Evolutionary conservation across 2,329 filamentous ascomycete genomes (phyloP).

Genomic region (Trichophyton benhamiae): DNA sequence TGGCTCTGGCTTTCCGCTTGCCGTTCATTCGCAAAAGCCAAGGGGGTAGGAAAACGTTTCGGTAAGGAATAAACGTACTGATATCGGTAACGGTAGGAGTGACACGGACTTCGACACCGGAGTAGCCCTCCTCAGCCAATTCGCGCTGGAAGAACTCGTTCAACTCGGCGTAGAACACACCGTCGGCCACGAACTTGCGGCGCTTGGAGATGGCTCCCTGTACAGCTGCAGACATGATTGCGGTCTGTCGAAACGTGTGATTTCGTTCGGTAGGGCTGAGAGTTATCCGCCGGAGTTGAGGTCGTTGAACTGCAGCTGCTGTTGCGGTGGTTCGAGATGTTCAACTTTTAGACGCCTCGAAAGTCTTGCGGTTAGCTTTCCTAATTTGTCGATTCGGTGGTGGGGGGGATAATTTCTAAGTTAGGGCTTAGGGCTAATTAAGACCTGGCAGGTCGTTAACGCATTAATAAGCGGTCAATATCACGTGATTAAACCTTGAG

Average conservation of each 20-base stretch:
- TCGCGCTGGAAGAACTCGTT: constrained; percentile 99
- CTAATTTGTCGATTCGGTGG: constrained; percentile 23
- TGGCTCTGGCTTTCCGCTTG: too few relatives aligned
- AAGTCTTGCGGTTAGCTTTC: constrained; percentile 12
- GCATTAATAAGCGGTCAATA: constrained; percentile 22
- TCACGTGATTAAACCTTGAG: constrained; percentile 10
- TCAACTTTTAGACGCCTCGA: background rate
- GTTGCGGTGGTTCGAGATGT: background rate
- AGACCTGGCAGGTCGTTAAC: constrained; percentile 10
- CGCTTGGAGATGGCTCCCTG: constrained; percentile 43
- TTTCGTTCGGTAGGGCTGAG: constrained; percentile 12
- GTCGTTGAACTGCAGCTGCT: background rate
- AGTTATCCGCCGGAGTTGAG: constrained; percentile 12
- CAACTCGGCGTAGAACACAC: constrained; percentile 99
- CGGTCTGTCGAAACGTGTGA: constrained; percentile 21
- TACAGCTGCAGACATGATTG: constrained; percentile 37
- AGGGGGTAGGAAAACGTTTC: background rate
- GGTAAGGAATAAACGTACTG: constrained; percentile 42
- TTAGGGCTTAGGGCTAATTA: constrained; percentile 26
- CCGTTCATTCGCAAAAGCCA: background rate
- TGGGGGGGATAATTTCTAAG: constrained; percentile 25
- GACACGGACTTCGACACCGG: constrained; percentile 98
- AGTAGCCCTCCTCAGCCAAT: constrained; percentile 99
- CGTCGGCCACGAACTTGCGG: constrained; percentile 78
- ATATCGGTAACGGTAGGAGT: constrained; percentile 99